A percentile compares a stretch with the other conserved stretches of the same genome.
phyloP scores from a whole-genome alignment of 805 yeast species.

The Kodamaea leandrae region DNA sequence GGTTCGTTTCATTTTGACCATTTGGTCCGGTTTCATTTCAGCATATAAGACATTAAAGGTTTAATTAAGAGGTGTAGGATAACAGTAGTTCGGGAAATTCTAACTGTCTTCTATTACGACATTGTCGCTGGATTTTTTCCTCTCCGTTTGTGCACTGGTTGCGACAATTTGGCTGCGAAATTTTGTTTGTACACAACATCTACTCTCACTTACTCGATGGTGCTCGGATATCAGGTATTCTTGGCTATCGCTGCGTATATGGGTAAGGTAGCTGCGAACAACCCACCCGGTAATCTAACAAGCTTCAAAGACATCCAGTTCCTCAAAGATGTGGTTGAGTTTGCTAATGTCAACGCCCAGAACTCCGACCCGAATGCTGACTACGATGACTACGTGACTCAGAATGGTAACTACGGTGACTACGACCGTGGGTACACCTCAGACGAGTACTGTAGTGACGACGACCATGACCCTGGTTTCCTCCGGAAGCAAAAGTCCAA shows the following conservation, averaged over 20 bases:
- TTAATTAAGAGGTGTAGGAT: too few species aligned
- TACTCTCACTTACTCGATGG: slow-evolving; percentile 1
- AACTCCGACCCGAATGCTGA: slow-evolving; percentile 1
- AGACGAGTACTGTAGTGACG: slow-evolving; percentile 7
- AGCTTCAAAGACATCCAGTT: slow-evolving; percentile 7
- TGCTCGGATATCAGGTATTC: slow-evolving; percentile 1
- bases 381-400: neutral
- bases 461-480: slow-evolving; percentile 4
- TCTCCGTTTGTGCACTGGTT: slow-evolving; percentile 3
- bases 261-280: neutral
- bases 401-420: neutral
- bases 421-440: neutral
- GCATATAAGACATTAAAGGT: too few species aligned
- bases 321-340: slow-evolving; percentile 6
- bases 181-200: slow-evolving; percentile 1
- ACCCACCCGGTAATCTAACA: neutral
- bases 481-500: slow-evolving; percentile 9
- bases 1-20: too few species aligned
- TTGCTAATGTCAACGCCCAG: slow-evolving; percentile 8
- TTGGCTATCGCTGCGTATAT: slow-evolving; percentile 1
- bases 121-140: too few species aligned
- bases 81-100: too few species aligned
- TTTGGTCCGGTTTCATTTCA: too few species aligned
- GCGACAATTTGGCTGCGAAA: slow-evolving; percentile 7
- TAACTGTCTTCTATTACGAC: too few species aligned